Evolutionary conservation across 257 asterid genomes (phyloP).

Genomic region (Rauvolfia tetraphylla): DNA sequence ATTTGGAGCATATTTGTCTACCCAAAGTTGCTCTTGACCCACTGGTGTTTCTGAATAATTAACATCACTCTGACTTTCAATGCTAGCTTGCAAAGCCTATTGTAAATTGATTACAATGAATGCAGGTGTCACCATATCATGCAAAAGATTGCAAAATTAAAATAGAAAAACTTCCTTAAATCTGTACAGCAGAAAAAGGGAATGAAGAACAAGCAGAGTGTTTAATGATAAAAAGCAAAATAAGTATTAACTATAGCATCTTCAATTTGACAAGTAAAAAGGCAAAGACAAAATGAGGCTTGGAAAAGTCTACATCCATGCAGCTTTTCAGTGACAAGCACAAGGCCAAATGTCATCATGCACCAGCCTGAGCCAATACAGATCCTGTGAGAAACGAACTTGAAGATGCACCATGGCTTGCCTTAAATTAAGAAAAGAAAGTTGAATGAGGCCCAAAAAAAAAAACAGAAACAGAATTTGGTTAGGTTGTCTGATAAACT

Average conservation of each 20-base stretch:
- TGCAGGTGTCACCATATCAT: neutral
- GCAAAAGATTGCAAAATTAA: neutral
- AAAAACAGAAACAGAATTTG: neutral
- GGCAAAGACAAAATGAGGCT: neutral
- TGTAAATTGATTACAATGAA: conserved; percentile 8
- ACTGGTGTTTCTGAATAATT: conserved; percentile 39
- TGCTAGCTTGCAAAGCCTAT: conserved; percentile 80
- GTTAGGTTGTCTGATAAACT: neutral
- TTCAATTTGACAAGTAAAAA: neutral
- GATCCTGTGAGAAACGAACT: neutral
- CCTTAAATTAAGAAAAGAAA: neutral
- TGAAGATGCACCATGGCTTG: neutral
- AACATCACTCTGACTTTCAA: conserved; percentile 40
- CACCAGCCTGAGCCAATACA: neutral
- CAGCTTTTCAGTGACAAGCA: neutral
- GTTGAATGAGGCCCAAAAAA: neutral
- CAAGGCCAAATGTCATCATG: neutral
- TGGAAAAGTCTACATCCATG: neutral
- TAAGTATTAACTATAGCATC: neutral
- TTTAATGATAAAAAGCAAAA: neutral
- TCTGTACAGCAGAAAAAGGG: neutral
- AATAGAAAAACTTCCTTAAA: neutral
- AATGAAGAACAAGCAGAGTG: neutral
- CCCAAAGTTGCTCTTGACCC: conserved; percentile 80
- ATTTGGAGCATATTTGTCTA: conserved; percentile 92